phyloP scores from a whole-genome alignment of 306 rosid species.

The Cicer bijugum region DNA sequence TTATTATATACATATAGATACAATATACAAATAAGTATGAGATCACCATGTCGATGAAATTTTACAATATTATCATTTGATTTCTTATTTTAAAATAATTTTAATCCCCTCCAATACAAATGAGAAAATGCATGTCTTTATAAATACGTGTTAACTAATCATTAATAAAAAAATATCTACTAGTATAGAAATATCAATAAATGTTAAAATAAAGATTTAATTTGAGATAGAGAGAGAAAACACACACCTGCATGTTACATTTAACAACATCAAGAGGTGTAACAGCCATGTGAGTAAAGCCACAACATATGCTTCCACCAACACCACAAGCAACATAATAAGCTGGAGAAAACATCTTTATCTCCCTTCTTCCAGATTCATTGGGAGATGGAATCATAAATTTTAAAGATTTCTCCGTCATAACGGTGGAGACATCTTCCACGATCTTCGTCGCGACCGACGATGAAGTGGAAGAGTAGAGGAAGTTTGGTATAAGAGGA shows the following conservation, averaged over 20 bases:
- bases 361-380: constrained; percentile 48
- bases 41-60: no score
- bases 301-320: constrained; percentile 84
- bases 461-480: constrained; percentile 51
- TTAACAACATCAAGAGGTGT: constrained; percentile 96
- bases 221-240: not conserved
- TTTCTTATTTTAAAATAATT: no score
- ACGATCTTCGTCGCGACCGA: not conserved
- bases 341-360: constrained; percentile 79
- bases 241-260: constrained; percentile 85
- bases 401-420: not conserved
- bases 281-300: constrained; percentile 82
- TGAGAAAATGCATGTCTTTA: no score
- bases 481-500: constrained; percentile 71
- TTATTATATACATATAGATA: no score
- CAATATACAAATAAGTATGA: no score
- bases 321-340: constrained; percentile 76
- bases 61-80: no score
- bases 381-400: constrained; percentile 64
- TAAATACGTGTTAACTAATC: no score
- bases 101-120: no score
- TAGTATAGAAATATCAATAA: no score
- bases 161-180: no score
- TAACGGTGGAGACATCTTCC: not conserved
- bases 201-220: no score